Base-by-base conservation (phyloP, 1,139 yeast genomes). In the Suhomyces chickasaworum region DNA sequence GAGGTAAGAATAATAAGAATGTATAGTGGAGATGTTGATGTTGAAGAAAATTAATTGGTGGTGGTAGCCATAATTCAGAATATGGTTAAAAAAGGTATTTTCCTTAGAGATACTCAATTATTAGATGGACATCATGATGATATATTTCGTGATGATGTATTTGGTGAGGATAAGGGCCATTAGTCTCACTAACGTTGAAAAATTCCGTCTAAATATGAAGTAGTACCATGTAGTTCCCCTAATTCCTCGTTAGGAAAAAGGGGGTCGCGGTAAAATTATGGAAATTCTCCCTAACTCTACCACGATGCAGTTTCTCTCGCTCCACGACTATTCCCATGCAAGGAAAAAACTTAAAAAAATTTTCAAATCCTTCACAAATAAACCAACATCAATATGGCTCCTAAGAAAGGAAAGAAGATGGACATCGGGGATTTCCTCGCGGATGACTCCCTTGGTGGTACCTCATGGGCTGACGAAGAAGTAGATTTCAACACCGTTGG, bases 381-480 rank as follows among this genome's bases (percentile, higher is more conserved):
- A 9, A 21, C 23, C 37, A 21, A 33, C 32, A 32, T 17, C 46
- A 51, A 27, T 46, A 56, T 61, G 69, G 69, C 66, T 51, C 69
- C 50, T 32, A 75, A 75, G 53, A 74, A 75, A 60, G 73, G 71
- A 57, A 66, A 70, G 49, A 75, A 73, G 63, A 75, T 75, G 80
- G 79, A 75, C 68, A 71, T 75, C 61, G 77, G 79, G 54, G 68
- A 77, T 56, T 75, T 75, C 64, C 71, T 74, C 59, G 76, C 78
- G 56, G 79, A 75, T 59, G 75, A 73, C 43, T 58, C 77, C 42
- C 65, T 72, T 50, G 80, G 80, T 34, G 73, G 73, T 8, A 60
- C 64, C 33, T 57, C 61, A 16, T 63, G 67, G 67, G 67, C 66
- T 39, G 67, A 63, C 42, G 67, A 56, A 44, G 66, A 62, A 44